Evolutionary conservation across 495 filamentous ascomycete species (phyloP).

Genomic region (Lasiosphaeria miniovina): DNA sequence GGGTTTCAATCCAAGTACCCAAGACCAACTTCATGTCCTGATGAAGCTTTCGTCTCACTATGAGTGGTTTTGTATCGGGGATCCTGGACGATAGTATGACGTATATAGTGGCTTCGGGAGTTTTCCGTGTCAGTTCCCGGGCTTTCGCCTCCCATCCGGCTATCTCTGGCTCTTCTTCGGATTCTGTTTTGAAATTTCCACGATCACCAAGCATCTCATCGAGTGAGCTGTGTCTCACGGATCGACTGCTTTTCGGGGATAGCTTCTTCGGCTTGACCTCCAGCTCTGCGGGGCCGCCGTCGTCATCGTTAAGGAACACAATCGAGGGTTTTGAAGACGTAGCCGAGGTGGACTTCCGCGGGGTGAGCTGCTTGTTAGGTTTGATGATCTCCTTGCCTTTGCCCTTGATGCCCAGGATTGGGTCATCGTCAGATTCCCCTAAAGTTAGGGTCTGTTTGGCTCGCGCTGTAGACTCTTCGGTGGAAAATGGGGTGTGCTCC

Average conservation of each 20-base stretch:
- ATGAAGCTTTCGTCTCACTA: constrained; percentile 13
- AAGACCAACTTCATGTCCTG: constrained; percentile 22
- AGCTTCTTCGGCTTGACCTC: not conserved
- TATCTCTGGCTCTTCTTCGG: not conserved
- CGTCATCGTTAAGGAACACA: constrained; percentile 2
- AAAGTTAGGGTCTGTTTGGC: not conserved
- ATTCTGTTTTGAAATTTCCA: constrained; percentile 1
- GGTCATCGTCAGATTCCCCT: constrained; percentile 20
- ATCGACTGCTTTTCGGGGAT: not conserved
- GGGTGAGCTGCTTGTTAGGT: constrained; percentile 5
- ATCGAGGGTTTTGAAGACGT: not conserved
- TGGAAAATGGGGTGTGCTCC: not conserved
- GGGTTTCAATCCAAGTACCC: constrained; percentile 15
- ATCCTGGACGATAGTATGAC: constrained; percentile 19
- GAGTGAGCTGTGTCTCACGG: constrained; percentile 5
- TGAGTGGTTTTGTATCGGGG: constrained; percentile 11
- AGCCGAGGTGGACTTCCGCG: constrained; percentile 4
- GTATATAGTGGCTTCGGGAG: constrained; percentile 10
- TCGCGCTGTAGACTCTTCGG: not conserved
- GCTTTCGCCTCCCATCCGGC: constrained; percentile 22
- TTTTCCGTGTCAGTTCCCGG: constrained; percentile 4
- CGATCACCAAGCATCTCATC: constrained; percentile 6
- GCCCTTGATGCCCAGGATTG: constrained; percentile 31
- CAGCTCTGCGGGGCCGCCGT: not conserved
- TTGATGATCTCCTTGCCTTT: constrained; percentile 29